Percentiles rank a stretch among this genome's conserved stretches.
Evolutionary conservation across 1,139 yeast species (phyloP).

Genomic region (Kodamaea plutei): DNA sequence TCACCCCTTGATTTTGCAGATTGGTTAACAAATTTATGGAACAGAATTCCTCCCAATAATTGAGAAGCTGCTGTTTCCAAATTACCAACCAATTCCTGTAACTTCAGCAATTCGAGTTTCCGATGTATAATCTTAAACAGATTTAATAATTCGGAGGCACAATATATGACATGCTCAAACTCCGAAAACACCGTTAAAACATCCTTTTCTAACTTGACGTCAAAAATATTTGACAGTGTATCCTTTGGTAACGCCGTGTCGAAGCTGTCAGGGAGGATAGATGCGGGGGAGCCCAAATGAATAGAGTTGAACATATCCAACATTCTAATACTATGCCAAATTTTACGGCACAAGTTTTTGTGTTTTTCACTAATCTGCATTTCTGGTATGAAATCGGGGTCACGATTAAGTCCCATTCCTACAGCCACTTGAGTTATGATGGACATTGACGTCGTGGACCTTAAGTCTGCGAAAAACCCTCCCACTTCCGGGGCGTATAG

Average conservation of each 20-base stretch:
- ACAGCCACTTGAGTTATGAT: slow-evolving; percentile 14
- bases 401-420: slow-evolving; percentile 12
- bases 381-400: slow-evolving; percentile 12
- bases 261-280: slow-evolving; percentile 15
- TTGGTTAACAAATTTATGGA: slow-evolving; percentile 2
- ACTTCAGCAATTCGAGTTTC: slow-evolving; percentile 9
- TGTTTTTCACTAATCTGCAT: slow-evolving; percentile 7
- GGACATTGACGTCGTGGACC: slow-evolving; percentile 11
- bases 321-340: slow-evolving; percentile 25
- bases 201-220: slow-evolving; percentile 18
- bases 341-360: slow-evolving; percentile 14
- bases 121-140: slow-evolving; percentile 11
- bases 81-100: slow-evolving; percentile 10
- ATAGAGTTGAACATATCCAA: slow-evolving; percentile 17
- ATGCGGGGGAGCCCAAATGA: slow-evolving; percentile 14
- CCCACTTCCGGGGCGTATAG: slow-evolving; percentile 30
- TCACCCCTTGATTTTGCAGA: slow-evolving; percentile 2
- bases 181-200: slow-evolving; percentile 14
- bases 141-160: slow-evolving; percentile 6
- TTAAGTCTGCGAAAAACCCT: slow-evolving; percentile 11
- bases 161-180: slow-evolving; percentile 8
- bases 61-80: slow-evolving; percentile 13
- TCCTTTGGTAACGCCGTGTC: slow-evolving; percentile 23
- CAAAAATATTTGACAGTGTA: slow-evolving; percentile 17
- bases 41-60: slow-evolving; percentile 7